Evolutionary conservation across 768 basidiomycete species (phyloP), one percentile per base, ranked within the genome.

Genomic region (Phaeotremella skinneri): DNA sequence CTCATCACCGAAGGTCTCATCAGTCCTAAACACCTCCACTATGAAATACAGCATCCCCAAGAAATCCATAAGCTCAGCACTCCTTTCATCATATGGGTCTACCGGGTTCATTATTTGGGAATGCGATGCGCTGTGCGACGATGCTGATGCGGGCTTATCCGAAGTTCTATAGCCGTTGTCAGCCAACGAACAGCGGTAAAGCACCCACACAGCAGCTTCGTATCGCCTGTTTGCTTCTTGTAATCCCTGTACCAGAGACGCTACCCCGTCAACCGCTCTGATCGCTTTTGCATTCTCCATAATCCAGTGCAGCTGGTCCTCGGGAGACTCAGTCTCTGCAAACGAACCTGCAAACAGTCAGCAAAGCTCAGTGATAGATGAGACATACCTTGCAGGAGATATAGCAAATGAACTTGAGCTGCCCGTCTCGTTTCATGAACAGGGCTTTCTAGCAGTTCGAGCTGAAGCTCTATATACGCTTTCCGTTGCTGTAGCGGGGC

Each of bases 1-100:
- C 78, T 98, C 94, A 67, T 96, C 92, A 1, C 90, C 92, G 75
- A 98, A 97, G 67, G 91, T 87, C 58, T 93, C 91, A 64, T 96
- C 88, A 2, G 87, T 87, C 73, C 94, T 88, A 78, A 91, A 91
- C 26, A 92, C 83, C 78, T 98, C 94, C 14, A 97, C 86, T 55
- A 98, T 79, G 73, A 96, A 91, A 75, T 98, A 99, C 43, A 97
- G 79, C 85, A 97, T 90, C 7, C 90, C 91, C 29, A 97, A 83
- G 69, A 67, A 32, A 54, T 72, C 67, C 64, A 67, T 63, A 26
- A 72, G 56, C 34, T 72, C 70, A 1, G 63, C 69, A 43, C 54
- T 63, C 17, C 62, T 59, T 29, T 66, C 66, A 37, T 71, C 66
- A 52, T 67, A 68, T 9, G 64, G 69, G 23, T 68, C 68, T 3